Base-by-base conservation (phyloP, 2,329 filamentous ascomycete species). In the Aspergillus sp. region DNA sequence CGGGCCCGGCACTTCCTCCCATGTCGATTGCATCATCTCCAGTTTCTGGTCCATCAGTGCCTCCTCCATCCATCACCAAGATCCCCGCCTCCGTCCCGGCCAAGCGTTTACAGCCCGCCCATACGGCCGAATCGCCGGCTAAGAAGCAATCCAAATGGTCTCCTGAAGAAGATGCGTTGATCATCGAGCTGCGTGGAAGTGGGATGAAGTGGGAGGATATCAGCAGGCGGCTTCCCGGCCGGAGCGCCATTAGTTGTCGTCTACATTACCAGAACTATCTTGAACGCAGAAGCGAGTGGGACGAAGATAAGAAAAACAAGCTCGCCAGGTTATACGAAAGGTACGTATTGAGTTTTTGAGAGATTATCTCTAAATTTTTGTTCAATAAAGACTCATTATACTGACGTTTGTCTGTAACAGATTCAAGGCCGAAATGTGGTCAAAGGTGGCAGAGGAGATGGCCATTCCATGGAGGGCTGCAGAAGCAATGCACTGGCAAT, bases 131-230 rank as follows among this genome's bases (percentile, higher is more conserved):
- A 58, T 86, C 84, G 33, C 88, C 88, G 17, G 87, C 88, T 30
- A 95, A 93, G 74, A 94, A 91, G 72, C 90, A 96, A 69, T 95
- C 88, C 64, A 97, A 97, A 70, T 97, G 93, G 93, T 94, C 88
- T 4, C 78, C 86, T 1, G 89, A 96, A 53, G 91, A 97, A 68
- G 90, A 97, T 68, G 82, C 86, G n/a, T 74, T 93, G 43, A 95
- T 95, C 59, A 95, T 96, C 60, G 88, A 94, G 67, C 80, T 97
- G 53, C 83, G 91, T 49, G 88, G 89, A 33, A 84, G 84, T 59
- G 88, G 88, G 7, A 95, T 96, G 89, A 97, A 97, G 66, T 97
- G 91, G 93, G 91, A 97, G 65, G 91, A 97, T 68, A 96, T 97
- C 60, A 94, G 89, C 53, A 94, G 91, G 73, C 82, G 85, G 47